Conservation (phyloP, 371 early-diverging fungal genomes). For the Mortierella sp. region DNA sequence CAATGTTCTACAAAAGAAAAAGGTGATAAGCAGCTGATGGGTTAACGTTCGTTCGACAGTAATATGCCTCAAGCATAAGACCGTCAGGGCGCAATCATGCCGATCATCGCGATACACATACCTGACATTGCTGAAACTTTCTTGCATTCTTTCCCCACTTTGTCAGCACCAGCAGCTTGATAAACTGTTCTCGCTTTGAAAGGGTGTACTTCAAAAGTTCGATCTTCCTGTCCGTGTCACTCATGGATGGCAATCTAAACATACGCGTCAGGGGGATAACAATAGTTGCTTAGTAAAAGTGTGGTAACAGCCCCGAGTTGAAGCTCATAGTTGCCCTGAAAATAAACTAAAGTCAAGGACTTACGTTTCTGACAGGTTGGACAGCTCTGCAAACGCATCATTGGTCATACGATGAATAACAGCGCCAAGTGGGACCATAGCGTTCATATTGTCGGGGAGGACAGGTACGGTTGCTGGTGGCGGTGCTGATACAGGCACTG, state of each 20-base stretch:
- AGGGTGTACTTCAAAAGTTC: slow-evolving; percentile 72
- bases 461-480: slow-evolving; percentile 23
- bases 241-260: slow-evolving; percentile 70
- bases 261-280: not conserved
- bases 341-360: slow-evolving; percentile 10
- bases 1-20: slow-evolving; percentile 66
- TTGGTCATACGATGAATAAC: slow-evolving; percentile 70
- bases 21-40: not conserved
- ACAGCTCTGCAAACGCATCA: slow-evolving; percentile 69
- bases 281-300: not conserved
- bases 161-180: slow-evolving; percentile 76
- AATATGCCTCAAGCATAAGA: not conserved
- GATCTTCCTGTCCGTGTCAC: slow-evolving; percentile 69
- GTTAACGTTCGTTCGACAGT: not conserved
- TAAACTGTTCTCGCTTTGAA: slow-evolving; percentile 70
- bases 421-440: slow-evolving; percentile 71
- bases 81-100: not conserved
- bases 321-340: not conserved
- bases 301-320: too few relatives aligned
- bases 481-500: slow-evolving; percentile 5
- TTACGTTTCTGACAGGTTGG: slow-evolving; percentile 74
- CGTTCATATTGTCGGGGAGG: slow-evolving; percentile 45
- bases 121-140: slow-evolving; percentile 83
- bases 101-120: slow-evolving; percentile 22
- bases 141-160: slow-evolving; percentile 81